Evolutionary conservation across 257 asterid species (phyloP).

Genomic region (Solanum paucissectum): DNA sequence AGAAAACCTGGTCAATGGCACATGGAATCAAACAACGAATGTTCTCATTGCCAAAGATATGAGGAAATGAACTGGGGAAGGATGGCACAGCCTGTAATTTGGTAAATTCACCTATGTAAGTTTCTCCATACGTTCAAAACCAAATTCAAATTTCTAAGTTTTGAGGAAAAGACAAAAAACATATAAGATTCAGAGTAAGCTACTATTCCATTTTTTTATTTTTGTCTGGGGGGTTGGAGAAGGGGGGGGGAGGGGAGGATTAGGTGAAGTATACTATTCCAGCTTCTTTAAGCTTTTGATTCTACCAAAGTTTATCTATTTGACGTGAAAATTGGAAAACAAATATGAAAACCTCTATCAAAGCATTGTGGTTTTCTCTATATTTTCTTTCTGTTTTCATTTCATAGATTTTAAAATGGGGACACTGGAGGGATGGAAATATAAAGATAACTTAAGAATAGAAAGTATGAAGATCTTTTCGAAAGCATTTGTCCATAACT

Average conservation of each 20-base stretch:
- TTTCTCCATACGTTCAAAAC: neutral
- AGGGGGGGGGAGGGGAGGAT: too few species aligned
- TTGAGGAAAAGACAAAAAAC: neutral
- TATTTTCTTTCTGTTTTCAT: neutral
- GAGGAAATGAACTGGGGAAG: slow-evolving; percentile 93
- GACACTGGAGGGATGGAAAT: neutral
- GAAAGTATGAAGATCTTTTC: neutral
- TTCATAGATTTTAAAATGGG: neutral
- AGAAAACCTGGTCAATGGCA: slow-evolving; percentile 86
- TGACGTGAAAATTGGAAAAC: neutral
- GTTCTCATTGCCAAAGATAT: slow-evolving; percentile 64
- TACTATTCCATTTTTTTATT: neutral
- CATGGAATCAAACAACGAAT: slow-evolving; percentile 91
- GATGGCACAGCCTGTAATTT: slow-evolving; percentile 81
- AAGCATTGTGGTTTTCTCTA: neutral
- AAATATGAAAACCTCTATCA: neutral
- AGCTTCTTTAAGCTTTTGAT: neutral
- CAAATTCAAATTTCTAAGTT: neutral
- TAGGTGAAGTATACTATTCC: neutral
- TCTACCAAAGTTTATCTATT: neutral
- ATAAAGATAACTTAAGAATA: neutral
- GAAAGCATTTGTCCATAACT: neutral
- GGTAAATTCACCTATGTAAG: neutral
- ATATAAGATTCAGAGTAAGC: neutral
- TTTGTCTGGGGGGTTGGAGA: neutral